Evolutionary conservation across 2,329 filamentous ascomycete species (phyloP), one percentile per base, ranked within the genome.

Genomic region (Phoma sp.): DNA sequence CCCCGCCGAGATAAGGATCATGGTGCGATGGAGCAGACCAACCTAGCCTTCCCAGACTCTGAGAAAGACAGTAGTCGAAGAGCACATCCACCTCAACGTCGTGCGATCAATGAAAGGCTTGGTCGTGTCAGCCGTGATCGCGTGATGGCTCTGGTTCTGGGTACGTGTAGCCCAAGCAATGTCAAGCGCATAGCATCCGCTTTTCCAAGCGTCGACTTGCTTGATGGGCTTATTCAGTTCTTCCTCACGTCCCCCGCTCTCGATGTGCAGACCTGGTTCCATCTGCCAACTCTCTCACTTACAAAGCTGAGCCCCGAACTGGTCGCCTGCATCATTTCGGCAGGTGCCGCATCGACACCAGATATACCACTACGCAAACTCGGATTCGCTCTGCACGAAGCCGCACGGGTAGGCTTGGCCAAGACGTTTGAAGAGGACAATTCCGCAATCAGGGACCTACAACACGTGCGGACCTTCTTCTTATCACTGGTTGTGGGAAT

Each of bases 91-190:
- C 51, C 59, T n/a, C 57, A 62, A 25, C 69, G 76, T n/a, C 67
- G 77, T 25, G 74, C 77, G 2, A 75, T 76, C 4, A 70, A 70
- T 36, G 78, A 79, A 51, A 73, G 72, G 30, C 61, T 80, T 3
- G 69, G 72, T 14, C 73, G 74, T 38, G 74, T 71, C 2, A 75
- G 75, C 18, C 72, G 78, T 27, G 88, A 91, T 68, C 81, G 80
- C 41, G 80, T 89, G 1, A 75, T 91, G 50, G 86, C 83, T 9
- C 80, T 89, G 53, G 82, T 90, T 1, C 74, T 90, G 32, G 79
- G 80, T 44, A 85, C 82, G 4, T 87, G 83, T 61, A 82, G 81
- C 41, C 74, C 75, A 2, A 63, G 82, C 71, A 74, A 81, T 72
- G 72, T 80, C 67, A 61, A 60, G 55, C 81, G 77, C 44, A 82